Conservation (phyloP, 805 yeast species). For the Yarrowia keelungensis region DNA sequence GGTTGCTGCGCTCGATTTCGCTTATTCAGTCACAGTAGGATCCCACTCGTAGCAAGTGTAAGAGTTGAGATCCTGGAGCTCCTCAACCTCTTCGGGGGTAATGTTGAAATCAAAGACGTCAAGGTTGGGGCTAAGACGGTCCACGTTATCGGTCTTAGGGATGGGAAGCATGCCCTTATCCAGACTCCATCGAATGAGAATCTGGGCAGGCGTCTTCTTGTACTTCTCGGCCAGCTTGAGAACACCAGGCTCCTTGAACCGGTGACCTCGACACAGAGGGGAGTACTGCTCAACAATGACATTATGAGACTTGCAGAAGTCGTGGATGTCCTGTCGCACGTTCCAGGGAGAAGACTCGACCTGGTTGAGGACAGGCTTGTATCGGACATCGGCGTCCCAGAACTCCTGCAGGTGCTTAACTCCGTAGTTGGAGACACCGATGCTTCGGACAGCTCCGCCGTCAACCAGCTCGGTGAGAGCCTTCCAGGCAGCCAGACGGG, state of each 20-base stretch:
- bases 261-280: slow-evolving; percentile 49
- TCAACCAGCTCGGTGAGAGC: slow-evolving; percentile 74
- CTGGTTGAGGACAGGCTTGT: slow-evolving; percentile 75
- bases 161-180: slow-evolving; percentile 78
- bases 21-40: slow-evolving; percentile 8
- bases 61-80: slow-evolving; percentile 18
- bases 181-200: slow-evolving; percentile 82
- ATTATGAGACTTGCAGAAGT: slow-evolving; percentile 63
- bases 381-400: slow-evolving; percentile 68
- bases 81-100: slow-evolving; percentile 57
- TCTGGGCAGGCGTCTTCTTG: slow-evolving; percentile 67
- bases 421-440: slow-evolving; percentile 82
- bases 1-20: neutral
- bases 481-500: slow-evolving; percentile 75
- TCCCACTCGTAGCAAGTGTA: slow-evolving; percentile 27
- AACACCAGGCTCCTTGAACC: slow-evolving; percentile 63
- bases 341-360: slow-evolving; percentile 92
- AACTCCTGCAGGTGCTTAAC: slow-evolving; percentile 72
- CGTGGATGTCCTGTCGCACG: slow-evolving; percentile 70
- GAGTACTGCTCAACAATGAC: slow-evolving; percentile 80
- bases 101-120: slow-evolving; percentile 63
- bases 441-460: slow-evolving; percentile 72
- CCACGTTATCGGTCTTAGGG: slow-evolving; percentile 78
- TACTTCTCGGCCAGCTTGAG: slow-evolving; percentile 62
- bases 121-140: slow-evolving; percentile 68